Base-by-base conservation (phyloP, 2,329 filamentous ascomycete genomes). In the Penicillium sumatraense region DNA sequence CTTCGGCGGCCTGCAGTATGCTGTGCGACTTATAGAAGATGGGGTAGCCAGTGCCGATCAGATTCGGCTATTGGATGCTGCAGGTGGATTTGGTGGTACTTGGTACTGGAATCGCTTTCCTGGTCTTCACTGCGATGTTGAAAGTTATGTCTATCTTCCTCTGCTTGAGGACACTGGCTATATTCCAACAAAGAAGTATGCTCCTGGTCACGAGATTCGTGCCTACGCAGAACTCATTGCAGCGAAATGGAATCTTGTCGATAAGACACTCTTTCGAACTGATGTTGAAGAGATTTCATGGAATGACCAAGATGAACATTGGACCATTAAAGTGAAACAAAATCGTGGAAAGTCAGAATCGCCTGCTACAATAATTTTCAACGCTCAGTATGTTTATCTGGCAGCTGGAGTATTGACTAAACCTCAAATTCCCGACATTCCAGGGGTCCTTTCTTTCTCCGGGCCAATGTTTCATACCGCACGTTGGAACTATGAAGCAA, bases 141-240 rank as follows among this genome's bases (percentile, higher is more conserved):
- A 87, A 67, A 76, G 77, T 50, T 85, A 83, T 61, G 73, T 79
- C 21, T 87, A 87, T 62, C 66, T 86, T 68, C 83, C 84, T 8
- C 68, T 86, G 14, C 75, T 87, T 1, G 84, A 87, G 56, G 83
- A 86, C 65, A 84, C 77, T 3, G 80, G 79, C 0, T 86, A 84
- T 61, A 79, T 86, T 65, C 85, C 85, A 0, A 80, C 72, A 18
- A 73, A 81, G 47, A 75, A 76, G 46, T 82, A 80, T 54, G 68
- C 38, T 2, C 38, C 38, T 24, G 38, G 38, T 8, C 38, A 24
- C 75, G 81, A 83, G 61, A 62, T 85, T 16, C 74, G 79, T 1
- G 66, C 72, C 20, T 76, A 86, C 63, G 72, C 77, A 2, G 68
- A 80, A 20, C 38, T 26, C 6, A 46, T 56, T 33, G 53, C 48